Base-by-base conservation (phyloP, 352 stramenopile species). In the Paralagenidium karlingii region DNA sequence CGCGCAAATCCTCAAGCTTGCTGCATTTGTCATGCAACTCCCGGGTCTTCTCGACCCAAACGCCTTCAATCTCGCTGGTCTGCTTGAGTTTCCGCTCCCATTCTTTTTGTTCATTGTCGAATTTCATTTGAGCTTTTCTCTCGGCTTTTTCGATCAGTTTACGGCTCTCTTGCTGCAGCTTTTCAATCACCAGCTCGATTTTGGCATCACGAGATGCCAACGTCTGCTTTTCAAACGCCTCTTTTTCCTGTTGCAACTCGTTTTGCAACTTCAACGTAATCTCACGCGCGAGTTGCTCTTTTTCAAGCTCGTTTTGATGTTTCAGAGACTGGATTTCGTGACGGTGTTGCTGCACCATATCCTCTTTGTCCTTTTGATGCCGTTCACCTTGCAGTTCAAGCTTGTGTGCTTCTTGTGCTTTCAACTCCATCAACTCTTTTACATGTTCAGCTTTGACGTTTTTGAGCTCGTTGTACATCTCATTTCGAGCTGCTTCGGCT, bases 41-140 rank as follows among this genome's bases (percentile, higher is more conserved):
- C 13, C 68, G 63, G 45, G 81, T 85, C 58, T 88, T 85, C 27
- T 85, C 75, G 70, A 88, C 85, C 75, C 75, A 88, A n/a, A 82
- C 69, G 24, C 52, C 53, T 18, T 86, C 71, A n/a, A 84, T 71
- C 44, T 89, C 69, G 45, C 56, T 73, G 13, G 69, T 79, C 44
- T 83, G 69, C 49, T 78, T 76, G 43, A 82, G 59, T 42, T 84
- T 81, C 37, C 69, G 66, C 46, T 83, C 67, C 45, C 56, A 77
- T 21, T 83, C 71, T n/a, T 59, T 49, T 31, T 58, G 63, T 47
- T 89, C 71, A 12, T 73, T 44, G 34, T 73, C 68, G 18, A 70
- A 65, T 33, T 71, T 80, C 32, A 56, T 54, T 26, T 59, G 55
- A 0, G 54, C 43, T 8, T 67, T 70, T 3, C 53, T 45, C 38